These are phyloP conservation scores for Apiotrichum porosum DNA, from an alignment of 1,284 basidiomycete species.

Conservation along the genomic window DNA sequence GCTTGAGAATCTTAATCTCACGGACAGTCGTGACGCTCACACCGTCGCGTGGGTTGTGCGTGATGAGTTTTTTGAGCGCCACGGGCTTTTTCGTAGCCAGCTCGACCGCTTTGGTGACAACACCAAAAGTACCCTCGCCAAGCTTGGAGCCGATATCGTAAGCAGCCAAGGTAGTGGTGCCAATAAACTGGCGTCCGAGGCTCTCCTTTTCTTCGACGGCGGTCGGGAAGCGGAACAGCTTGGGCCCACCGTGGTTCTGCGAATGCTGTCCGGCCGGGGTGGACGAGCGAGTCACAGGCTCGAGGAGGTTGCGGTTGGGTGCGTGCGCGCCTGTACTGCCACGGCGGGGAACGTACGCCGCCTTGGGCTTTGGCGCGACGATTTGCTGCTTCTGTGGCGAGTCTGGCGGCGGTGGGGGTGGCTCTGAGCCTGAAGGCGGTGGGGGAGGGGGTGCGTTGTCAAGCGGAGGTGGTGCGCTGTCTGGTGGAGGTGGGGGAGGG, in stretches of 20 bases:
- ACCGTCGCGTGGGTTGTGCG: constrained; percentile 94
- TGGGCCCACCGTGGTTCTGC: constrained; percentile 5
- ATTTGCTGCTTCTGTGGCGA: neutral
- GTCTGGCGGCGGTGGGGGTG: constrained; percentile 32
- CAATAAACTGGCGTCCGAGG: constrained; percentile 65
- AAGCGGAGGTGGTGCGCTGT: constrained; percentile 9
- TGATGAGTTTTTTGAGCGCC: constrained; percentile 75
- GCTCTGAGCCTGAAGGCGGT: constrained; percentile 4
- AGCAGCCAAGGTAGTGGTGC: constrained; percentile 69
- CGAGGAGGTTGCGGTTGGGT: constrained; percentile 37
- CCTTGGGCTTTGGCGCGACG: constrained; percentile 12
- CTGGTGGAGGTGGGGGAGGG: constrained; percentile 16
- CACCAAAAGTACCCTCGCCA: constrained; percentile 92
- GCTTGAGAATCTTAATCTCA: constrained; percentile 97
- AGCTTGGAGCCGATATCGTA: constrained; percentile 79
- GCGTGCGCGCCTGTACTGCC: constrained; percentile 41
- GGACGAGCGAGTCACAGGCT: constrained; percentile 24
- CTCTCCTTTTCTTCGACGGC: constrained; percentile 62
- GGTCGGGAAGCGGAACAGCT: constrained; percentile 50
- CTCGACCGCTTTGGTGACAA: constrained; percentile 81
- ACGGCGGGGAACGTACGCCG: constrained; percentile 8
- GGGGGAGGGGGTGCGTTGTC: constrained; percentile 17
- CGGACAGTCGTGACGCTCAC: constrained; percentile 86
- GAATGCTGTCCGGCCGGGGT: constrained; percentile 14
- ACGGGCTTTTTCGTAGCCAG: constrained; percentile 61